phyloP scores from a whole-genome alignment of 129 eudicot species.

The Chrysanthemum makinoi region DNA sequence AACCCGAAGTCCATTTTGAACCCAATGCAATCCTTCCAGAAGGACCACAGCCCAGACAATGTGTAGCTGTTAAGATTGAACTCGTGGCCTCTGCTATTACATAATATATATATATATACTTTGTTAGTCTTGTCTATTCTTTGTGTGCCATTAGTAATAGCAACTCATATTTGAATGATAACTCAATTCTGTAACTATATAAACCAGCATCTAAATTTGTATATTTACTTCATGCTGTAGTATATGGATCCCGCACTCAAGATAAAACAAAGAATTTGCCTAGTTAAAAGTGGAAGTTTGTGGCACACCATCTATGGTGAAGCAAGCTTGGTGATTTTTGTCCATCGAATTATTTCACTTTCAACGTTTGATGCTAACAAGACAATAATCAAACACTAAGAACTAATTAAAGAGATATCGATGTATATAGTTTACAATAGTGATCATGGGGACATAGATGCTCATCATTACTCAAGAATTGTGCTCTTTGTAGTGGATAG shows the following conservation, averaged over 20 bases:
- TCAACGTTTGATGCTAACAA: constrained; percentile 16
- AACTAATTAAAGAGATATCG: neutral
- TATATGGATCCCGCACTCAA: neutral
- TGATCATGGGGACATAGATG: neutral
- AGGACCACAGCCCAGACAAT: too few relatives aligned
- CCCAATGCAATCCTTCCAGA: too few relatives aligned
- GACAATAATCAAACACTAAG: constrained; percentile 16
- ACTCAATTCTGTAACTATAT: too few relatives aligned
- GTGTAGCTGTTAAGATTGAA: too few relatives aligned
- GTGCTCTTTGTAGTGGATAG: constrained; percentile 13
- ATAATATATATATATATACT: too few relatives aligned
- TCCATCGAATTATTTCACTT: constrained; percentile 23
- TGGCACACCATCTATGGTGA: constrained; percentile 25
- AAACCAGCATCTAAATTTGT: neutral
- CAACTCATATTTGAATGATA: too few relatives aligned
- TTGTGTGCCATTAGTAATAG: too few relatives aligned
- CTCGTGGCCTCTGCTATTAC: too few relatives aligned
- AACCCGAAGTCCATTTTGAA: too few relatives aligned
- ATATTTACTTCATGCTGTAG: too few relatives aligned
- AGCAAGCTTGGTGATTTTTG: constrained; percentile 8
- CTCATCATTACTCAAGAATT: constrained; percentile 12
- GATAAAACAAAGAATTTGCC: constrained; percentile 4
- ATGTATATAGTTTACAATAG: neutral
- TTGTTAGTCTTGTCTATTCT: too few relatives aligned
- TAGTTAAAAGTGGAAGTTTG: constrained; percentile 2